Evolutionary conservation across 2,329 filamentous ascomycete species (phyloP), one percentile per base, ranked within the genome.

Genomic region (Pseudogymnoascus sp.): DNA sequence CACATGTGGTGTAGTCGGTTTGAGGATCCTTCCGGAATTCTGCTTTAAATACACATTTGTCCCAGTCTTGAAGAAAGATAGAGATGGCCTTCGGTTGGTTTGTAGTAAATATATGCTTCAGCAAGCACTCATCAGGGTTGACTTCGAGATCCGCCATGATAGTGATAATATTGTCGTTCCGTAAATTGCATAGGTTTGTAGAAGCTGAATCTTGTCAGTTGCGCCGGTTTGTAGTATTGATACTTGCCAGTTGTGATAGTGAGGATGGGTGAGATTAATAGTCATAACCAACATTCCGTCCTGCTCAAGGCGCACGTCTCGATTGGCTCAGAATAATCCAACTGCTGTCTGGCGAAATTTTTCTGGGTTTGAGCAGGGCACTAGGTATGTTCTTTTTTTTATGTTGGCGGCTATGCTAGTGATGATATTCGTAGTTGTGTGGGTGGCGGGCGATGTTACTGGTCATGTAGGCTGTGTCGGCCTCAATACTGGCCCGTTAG

Each of bases 31-130:
- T n/a, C 33, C 44, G 33, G 35, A 67, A 63, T 64, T 65, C 50
- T 63, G 62, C 65, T 50, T 63, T 65, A 61, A 67, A 67, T 28
- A 67, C 60, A 53, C 65, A 67, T 64, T 67, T 65, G 38, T 65
- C 62, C 62, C 64, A 65, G 11, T 63, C 60, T 38, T 67, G 60
- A 64, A 67, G 62, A 64, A 65, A 42, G 60, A 67, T 63, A 59
- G 62, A 63, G 64, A 61, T 64, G 8, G 64, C 26, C 33, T 31
- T 59, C 60, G 64, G 65, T 66, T 65, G 65, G 61, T 61, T 57
- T 8, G 44, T 61, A 17, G 44, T 28, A 23, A 66, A 66, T 50
- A 66, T 66, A 23, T 66, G 65, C 44, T 59, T 62, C 33, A 66
- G 59, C 15, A 66, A 47, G 36, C 60, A 62, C 50, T 63, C 47